A percentile compares a stretch with the other conserved stretches of the same genome.
Conservation (phyloP, 1,284 basidiomycete species). For the Heterobasidion occidentale region DNA sequence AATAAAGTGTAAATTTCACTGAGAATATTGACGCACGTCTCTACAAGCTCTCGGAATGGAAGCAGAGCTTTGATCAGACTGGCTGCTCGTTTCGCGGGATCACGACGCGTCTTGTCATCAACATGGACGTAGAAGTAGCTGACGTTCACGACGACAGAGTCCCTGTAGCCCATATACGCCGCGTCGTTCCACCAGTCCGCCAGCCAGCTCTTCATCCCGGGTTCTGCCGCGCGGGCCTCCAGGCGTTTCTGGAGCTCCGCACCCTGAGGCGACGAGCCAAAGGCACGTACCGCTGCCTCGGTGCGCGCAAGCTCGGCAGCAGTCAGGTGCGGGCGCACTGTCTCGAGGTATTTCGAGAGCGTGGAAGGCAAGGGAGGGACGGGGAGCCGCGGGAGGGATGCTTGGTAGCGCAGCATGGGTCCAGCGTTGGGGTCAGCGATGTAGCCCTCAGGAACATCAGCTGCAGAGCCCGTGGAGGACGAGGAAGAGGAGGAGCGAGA, state of each 20-base stretch:
- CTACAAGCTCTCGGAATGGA: conserved; percentile 75
- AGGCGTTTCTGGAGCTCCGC: conserved; percentile 78
- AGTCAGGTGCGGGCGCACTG: conserved; percentile 70
- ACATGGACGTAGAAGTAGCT: conserved; percentile 94
- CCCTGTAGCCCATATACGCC: conserved; percentile 82
- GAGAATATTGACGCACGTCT: conserved; percentile 47
- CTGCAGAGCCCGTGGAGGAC: conserved; percentile 10
- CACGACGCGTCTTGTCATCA: conserved; percentile 50
- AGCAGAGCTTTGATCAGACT: conserved; percentile 77
- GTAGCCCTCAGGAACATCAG: conserved; percentile 32
- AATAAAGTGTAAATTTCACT: no score
- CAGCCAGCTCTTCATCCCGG: conserved; percentile 74
- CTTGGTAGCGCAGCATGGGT: conserved; percentile 77
- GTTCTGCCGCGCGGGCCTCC: conserved; percentile 63
- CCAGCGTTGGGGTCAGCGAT: conserved; percentile 38
- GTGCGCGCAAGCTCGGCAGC: conserved; percentile 55
- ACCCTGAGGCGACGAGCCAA: conserved; percentile 65
- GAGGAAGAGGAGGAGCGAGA: conserved; percentile 2
- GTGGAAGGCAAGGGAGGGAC: conserved; percentile 81
- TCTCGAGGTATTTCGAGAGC: conserved; percentile 79
- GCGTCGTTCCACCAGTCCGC: conserved; percentile 97
- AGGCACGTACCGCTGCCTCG: conserved; percentile 54
- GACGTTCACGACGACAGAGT: conserved; percentile 90
- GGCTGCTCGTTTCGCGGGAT: conserved; percentile 68
- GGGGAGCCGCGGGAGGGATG: conserved; percentile 75